Conservation (phyloP, 768 basidiomycete genomes). For the Tubosaeta sp. region DNA sequence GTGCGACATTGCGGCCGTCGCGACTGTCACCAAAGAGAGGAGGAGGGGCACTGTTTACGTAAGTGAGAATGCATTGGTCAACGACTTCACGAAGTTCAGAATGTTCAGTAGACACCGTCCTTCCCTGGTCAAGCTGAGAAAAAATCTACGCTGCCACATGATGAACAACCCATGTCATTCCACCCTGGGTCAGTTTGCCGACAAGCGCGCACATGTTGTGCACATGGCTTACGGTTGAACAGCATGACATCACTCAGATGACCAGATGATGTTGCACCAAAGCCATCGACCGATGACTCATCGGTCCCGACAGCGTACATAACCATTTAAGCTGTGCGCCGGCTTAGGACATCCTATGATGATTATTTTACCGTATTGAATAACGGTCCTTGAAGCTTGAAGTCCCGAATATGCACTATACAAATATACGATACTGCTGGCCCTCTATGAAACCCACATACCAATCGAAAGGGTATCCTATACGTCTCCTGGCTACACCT, state of each 20-base stretch:
- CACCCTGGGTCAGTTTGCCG: no score
- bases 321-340: not conserved
- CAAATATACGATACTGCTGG: slow-evolving; percentile 5
- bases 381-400: not conserved
- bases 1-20: not conserved
- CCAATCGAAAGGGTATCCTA: not conserved
- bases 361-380: not conserved
- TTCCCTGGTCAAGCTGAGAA: no score
- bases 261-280: not conserved
- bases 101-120: no score
- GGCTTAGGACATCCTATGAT: not conserved
- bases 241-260: no score
- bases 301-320: no score
- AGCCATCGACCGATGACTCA: no score
- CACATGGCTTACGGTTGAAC: no score
- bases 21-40: not conserved
- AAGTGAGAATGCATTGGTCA: not conserved
- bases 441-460: not conserved
- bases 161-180: no score
- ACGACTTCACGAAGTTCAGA: no score
- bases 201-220: no score
- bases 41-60: not conserved
- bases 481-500: slow-evolving; percentile 8
- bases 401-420: slow-evolving; percentile 2
- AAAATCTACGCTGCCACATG: no score